These are phyloP conservation scores for Dactylorhiza incarnata DNA, from an alignment of 106 monocot genomes.

Conservation along the genomic window DNA sequence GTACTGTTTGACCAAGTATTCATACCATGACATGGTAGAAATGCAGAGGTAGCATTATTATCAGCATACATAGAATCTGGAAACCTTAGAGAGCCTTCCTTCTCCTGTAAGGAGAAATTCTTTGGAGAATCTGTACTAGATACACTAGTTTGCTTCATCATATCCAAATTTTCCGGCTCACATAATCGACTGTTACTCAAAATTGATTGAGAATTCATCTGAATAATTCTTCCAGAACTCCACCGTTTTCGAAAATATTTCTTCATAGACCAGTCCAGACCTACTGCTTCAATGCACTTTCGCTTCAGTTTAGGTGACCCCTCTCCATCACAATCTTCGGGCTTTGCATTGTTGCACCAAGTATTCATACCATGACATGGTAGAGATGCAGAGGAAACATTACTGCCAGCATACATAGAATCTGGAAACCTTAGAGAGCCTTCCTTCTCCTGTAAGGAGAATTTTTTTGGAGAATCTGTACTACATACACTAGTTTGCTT, in stretches of 20 bases:
- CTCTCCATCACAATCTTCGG: neutral
- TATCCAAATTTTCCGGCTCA: neutral
- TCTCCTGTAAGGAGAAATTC: neutral
- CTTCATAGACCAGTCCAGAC: neutral
- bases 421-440: neutral
- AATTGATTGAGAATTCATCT: neutral
- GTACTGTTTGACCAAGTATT: neutral
- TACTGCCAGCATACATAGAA: neutral
- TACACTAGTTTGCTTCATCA: neutral
- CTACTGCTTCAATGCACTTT: neutral
- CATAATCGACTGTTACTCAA: neutral
- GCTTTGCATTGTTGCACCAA: neutral
- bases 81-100: neutral
- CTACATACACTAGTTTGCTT: neutral
- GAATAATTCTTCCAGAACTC: neutral
- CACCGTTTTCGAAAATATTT: neutral
- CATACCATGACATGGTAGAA: neutral
- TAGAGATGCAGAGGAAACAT: neutral
- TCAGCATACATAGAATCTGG: neutral
- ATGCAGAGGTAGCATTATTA: neutral
- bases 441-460: neutral
- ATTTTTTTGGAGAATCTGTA: neutral
- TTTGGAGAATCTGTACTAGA: neutral
- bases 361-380: neutral
- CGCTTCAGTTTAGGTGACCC: neutral